These are phyloP conservation scores for Penicillium sp. DNA, from an alignment of 2,329 filamentous ascomycete genomes.

Conservation along the genomic window DNA sequence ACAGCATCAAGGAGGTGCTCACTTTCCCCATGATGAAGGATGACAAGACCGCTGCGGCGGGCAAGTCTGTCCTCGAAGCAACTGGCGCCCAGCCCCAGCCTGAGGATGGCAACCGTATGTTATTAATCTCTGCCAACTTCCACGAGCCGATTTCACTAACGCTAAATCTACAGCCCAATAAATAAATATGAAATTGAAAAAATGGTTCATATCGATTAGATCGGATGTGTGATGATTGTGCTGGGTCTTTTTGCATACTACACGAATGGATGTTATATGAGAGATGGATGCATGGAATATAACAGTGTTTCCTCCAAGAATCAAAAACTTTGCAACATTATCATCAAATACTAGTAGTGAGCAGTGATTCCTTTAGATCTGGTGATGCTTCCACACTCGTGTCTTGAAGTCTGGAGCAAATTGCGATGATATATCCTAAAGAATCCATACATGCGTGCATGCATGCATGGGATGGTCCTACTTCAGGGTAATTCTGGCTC, in stretches of 20 bases:
- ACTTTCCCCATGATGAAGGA: conserved; percentile 99
- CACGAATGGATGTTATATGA: conserved; percentile 20
- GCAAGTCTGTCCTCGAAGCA: conserved; percentile 64
- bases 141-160: conserved; percentile 30
- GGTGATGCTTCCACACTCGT: no score
- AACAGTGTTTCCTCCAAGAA: conserved; percentile 10
- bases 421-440: no score
- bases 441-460: no score
- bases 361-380: no score
- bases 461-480: no score
- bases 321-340: no score
- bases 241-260: conserved; percentile 3
- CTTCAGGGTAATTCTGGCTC: no score
- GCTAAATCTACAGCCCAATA: conserved; percentile 37
- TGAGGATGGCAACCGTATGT: conserved; percentile 63
- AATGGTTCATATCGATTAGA: conserved; percentile 12
- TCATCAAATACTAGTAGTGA: no score
- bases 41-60: conserved; percentile 59
- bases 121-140: conserved; percentile 28
- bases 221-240: conserved; percentile 17
- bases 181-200: conserved; percentile 16
- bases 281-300: conserved; percentile 28
- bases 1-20: conserved; percentile 93
- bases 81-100: conserved; percentile 62
- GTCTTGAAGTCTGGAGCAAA: no score